Percentiles rank a stretch among this genome's conserved stretches.
These are phyloP conservation scores for Limonium bicolor DNA, from an alignment of 148 eudicot genomes.

Conservation along the genomic window DNA sequence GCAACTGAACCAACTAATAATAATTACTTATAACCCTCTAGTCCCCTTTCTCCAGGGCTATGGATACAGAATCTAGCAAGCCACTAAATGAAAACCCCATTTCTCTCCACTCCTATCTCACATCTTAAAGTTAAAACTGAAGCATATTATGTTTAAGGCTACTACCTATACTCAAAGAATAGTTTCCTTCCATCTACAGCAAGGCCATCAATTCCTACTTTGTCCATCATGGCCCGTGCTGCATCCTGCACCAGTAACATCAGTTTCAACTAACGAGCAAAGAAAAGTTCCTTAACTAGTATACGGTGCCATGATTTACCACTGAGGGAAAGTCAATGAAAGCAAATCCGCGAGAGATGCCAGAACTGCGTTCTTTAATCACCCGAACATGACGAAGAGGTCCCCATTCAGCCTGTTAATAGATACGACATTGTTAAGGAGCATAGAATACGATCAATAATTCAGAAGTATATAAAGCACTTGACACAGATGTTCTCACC, in stretches of 20 bases:
- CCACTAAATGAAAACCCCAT: background rate
- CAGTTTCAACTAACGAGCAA: slow-evolving; percentile 51
- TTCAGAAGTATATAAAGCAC: background rate
- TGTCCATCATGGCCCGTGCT: slow-evolving; percentile 88
- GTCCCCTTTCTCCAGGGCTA: no score
- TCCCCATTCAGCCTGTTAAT: slow-evolving; percentile 92
- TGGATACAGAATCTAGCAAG: background rate
- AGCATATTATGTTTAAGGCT: no score
- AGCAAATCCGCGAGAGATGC: slow-evolving; percentile 92
- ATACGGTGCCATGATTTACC: slow-evolving; percentile 41
- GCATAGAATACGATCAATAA: background rate
- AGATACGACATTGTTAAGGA: background rate
- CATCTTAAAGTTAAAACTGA: no score
- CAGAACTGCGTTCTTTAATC: slow-evolving; percentile 84
- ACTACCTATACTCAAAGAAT: slow-evolving; percentile 84
- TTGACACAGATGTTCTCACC: slow-evolving; percentile 15
- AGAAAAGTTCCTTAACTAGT: no score
- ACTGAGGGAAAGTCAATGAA: slow-evolving; percentile 87
- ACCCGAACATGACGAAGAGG: slow-evolving; percentile 92
- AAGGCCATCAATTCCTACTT: slow-evolving; percentile 79
- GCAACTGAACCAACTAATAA: no score
- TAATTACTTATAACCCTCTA: no score
- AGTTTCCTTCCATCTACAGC: slow-evolving; percentile 78
- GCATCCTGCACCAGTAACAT: slow-evolving; percentile 46
- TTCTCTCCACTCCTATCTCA: no score